Evolutionary conservation across 306 rosid species (phyloP).

Genomic region (Vigna nakashimae): DNA sequence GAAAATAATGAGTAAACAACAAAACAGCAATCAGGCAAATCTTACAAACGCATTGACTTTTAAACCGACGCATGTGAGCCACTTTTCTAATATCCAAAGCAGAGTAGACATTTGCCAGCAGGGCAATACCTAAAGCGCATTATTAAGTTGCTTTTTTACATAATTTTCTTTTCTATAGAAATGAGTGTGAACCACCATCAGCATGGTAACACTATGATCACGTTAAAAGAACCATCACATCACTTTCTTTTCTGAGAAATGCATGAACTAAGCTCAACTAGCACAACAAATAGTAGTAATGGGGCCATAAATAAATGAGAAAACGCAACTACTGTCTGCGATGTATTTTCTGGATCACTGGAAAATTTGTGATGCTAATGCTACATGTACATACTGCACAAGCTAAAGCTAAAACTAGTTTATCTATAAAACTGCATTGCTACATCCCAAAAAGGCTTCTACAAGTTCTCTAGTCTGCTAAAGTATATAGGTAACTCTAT

Average conservation of each 20-base stretch:
- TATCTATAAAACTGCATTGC: conserved; percentile 47
- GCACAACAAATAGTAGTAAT: background rate
- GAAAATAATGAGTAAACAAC: conserved; percentile 29
- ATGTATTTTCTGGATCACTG: conserved; percentile 17
- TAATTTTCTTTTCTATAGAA: conserved; percentile 12
- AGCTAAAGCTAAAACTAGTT: conserved; percentile 42
- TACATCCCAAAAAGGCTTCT: conserved; percentile 51
- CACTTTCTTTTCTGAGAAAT: background rate
- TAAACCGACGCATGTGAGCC: conserved; percentile 33
- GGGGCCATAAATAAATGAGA: background rate
- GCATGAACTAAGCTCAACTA: background rate
- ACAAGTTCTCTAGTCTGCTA: conserved; percentile 47
- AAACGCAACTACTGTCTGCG: background rate
- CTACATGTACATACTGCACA: conserved; percentile 30
- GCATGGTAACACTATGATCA: background rate
- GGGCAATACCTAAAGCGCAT: conserved; percentile 8
- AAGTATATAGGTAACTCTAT: conserved; percentile 36
- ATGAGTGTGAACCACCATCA: conserved; percentile 7
- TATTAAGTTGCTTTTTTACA: conserved; percentile 3
- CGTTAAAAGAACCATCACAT: conserved; percentile 6
- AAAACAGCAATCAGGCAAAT: background rate
- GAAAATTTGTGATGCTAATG: conserved; percentile 41
- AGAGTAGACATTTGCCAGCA: conserved; percentile 26
- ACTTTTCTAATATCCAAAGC: conserved; percentile 12
- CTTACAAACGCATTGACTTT: conserved; percentile 45